These are phyloP conservation scores for Saksenaea vasiformis DNA, from an alignment of 371 early-diverging fungal species.

Conservation along the genomic window DNA sequence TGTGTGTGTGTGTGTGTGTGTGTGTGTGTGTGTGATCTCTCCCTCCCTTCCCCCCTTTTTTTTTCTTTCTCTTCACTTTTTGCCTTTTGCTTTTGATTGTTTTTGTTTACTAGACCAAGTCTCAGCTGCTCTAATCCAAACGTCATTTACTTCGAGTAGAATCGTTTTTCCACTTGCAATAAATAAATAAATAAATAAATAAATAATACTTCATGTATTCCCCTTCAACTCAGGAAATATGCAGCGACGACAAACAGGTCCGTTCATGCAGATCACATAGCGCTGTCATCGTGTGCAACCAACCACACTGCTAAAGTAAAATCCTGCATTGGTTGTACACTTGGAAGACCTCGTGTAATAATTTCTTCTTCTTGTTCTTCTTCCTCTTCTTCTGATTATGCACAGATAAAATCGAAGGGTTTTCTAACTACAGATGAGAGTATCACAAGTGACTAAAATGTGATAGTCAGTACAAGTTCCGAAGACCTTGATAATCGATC, in stretches of 20 bases:
- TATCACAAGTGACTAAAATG: background rate
- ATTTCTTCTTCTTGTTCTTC: background rate
- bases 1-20: background rate
- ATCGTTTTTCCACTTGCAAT: background rate
- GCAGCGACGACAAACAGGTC: background rate
- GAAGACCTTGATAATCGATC: too few relatives aligned
- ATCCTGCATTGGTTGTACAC: background rate
- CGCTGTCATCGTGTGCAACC: background rate
- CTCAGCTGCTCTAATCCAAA: background rate
- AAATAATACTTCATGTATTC: too few relatives aligned
- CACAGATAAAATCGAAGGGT: background rate
- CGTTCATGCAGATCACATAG: background rate
- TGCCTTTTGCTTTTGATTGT: background rate
- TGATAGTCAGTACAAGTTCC: background rate
- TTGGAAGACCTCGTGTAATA: background rate
- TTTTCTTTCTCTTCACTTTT: constrained; percentile 3
- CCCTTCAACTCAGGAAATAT: too few relatives aligned
- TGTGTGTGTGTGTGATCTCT: constrained; percentile 6
- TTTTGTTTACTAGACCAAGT: background rate
- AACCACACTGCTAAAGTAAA: background rate
- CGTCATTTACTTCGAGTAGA: background rate
- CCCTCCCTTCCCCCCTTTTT: constrained; percentile 7
- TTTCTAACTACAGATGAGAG: background rate
- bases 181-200: background rate
- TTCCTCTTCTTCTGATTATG: background rate